A percentile compares a stretch with the other conserved stretches of the same genome.
Conservation (phyloP, 2,329 filamentous ascomycete species). For the Didymella arachidicola region DNA sequence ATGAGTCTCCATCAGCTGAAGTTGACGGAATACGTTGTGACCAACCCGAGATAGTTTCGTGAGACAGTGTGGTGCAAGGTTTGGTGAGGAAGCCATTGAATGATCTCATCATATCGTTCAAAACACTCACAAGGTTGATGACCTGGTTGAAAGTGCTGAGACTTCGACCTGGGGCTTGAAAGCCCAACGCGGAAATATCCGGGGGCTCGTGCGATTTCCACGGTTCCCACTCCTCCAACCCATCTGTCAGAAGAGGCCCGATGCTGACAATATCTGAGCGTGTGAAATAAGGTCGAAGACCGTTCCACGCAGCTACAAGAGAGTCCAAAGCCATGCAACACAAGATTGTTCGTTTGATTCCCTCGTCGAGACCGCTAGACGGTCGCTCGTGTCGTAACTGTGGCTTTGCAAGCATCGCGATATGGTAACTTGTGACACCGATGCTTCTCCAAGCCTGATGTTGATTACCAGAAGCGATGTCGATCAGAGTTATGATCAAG, state of each 20-base stretch:
- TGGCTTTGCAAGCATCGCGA: neutral
- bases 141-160: slow-evolving; percentile 5
- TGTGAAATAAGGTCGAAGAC: slow-evolving; percentile 3
- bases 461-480: neutral
- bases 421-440: neutral
- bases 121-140: neutral
- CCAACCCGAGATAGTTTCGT: neutral
- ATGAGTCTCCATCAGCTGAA: neutral
- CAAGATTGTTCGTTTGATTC: neutral
- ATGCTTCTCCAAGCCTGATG: neutral
- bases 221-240: slow-evolving; percentile 7
- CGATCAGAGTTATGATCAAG: neutral
- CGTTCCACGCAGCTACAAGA: slow-evolving; percentile 2
- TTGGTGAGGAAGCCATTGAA: neutral
- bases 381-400: neutral
- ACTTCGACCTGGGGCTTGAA: neutral
- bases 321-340: slow-evolving; percentile 3
- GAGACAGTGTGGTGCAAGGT: neutral
- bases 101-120: neutral
- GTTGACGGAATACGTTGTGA: neutral
- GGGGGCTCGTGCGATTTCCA: neutral
- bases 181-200: neutral
- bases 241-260: slow-evolving; percentile 1
- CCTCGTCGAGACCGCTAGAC: neutral
- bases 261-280: slow-evolving; percentile 1